A percentile compares a stretch with the other conserved stretches of the same genome.
These are phyloP conservation scores for Pulicaria dysenterica DNA, from an alignment of 129 eudicot genomes.

Conservation along the genomic window DNA sequence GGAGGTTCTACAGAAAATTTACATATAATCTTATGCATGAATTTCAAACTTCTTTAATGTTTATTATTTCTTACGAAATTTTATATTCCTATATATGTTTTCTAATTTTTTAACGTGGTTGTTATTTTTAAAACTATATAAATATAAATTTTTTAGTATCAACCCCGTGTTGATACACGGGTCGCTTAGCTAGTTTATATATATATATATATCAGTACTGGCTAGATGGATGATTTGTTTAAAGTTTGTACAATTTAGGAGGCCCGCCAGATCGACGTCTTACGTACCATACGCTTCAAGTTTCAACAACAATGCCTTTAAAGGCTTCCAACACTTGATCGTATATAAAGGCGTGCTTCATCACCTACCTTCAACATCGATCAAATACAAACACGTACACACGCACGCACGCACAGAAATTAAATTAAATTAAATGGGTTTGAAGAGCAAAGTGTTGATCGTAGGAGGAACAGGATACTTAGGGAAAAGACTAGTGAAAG, in stretches of 20 bases:
- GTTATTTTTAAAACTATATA: too few species aligned
- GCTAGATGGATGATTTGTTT: neutral
- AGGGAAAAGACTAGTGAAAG: constrained; percentile 58
- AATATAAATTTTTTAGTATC: too few species aligned
- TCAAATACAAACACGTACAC: neutral
- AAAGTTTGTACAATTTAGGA: neutral
- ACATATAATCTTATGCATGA: too few species aligned
- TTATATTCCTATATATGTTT: too few species aligned
- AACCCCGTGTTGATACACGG: too few species aligned
- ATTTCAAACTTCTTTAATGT: too few species aligned
- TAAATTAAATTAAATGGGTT: constrained; percentile 24
- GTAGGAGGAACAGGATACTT: constrained; percentile 62
- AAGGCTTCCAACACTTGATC: constrained; percentile 22
- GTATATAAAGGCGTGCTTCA: neutral
- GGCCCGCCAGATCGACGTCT: too few species aligned
- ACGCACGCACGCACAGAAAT: neutral
- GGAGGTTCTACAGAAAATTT: too few species aligned
- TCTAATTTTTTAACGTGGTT: too few species aligned
- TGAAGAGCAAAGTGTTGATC: constrained; percentile 52
- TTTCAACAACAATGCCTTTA: constrained; percentile 27
- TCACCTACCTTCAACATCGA: neutral
- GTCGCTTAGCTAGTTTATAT: too few species aligned
- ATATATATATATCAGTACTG: too few species aligned
- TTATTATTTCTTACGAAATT: too few species aligned
- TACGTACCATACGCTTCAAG: constrained; percentile 33